Percentiles rank a stretch among this genome's conserved stretches.
Conservation (phyloP, 1,139 yeast species). For the Kodamaea arcana region DNA sequence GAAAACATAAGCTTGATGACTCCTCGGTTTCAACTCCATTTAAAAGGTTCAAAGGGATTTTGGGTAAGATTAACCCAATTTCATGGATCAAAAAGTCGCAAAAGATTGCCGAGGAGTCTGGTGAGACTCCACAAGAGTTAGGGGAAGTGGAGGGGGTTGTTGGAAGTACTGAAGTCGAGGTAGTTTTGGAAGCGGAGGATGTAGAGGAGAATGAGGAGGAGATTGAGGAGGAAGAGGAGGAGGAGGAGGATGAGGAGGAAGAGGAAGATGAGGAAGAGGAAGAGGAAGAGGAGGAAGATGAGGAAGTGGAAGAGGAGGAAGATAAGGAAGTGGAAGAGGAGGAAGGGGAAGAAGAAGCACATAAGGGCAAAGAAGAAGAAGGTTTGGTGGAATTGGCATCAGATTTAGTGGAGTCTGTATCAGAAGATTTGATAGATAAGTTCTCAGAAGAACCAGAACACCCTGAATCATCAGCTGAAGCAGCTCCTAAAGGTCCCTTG, state of each 20-base stretch:
- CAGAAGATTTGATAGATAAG: too few relatives aligned
- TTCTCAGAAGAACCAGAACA: too few relatives aligned
- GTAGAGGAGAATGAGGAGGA: not conserved
- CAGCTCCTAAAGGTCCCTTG: too few relatives aligned
- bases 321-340: conserved; percentile 4
- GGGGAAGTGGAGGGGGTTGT: not conserved
- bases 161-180: not conserved
- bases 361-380: conserved; percentile 1
- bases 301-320: conserved; percentile 10
- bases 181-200: not conserved
- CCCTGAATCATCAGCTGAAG: too few relatives aligned
- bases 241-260: not conserved
- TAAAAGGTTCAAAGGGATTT: conserved; percentile 4
- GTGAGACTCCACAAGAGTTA: not conserved
- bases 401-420: too few relatives aligned
- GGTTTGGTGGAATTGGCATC: not conserved
- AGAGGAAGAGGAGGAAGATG: conserved; percentile 4
- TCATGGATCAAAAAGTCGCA: conserved; percentile 1
- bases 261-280: not conserved
- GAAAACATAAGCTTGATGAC: conserved; percentile 5
- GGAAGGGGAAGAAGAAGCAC: not conserved
- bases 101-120: not conserved
- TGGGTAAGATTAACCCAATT: conserved; percentile 4
- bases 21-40: conserved; percentile 1
- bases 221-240: not conserved